Evolutionary conservation across 441 rosid species (phyloP).

Genomic region (Corymbia citriodora): DNA sequence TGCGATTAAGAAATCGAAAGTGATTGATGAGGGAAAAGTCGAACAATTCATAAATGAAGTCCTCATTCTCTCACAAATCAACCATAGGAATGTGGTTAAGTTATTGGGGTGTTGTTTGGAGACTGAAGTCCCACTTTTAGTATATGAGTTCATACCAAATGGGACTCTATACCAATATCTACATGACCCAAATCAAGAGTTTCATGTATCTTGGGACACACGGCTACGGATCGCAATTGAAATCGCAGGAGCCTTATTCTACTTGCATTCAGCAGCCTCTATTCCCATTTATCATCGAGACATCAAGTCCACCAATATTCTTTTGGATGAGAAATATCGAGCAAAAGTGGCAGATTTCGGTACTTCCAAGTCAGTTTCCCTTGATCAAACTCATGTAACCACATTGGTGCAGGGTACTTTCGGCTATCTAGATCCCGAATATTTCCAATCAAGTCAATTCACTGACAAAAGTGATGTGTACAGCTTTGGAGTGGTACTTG

Average conservation of each 20-base stretch:
- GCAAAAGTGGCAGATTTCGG: neutral
- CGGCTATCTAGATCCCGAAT: neutral
- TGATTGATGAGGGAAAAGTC: too few relatives aligned
- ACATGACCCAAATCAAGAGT: neutral
- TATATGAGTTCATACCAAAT: neutral
- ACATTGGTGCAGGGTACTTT: neutral
- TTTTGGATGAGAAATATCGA: neutral
- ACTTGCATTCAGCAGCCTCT: neutral
- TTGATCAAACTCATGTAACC: neutral
- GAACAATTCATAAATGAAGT: too few relatives aligned
- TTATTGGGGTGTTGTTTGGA: too few relatives aligned
- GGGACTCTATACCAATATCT: neutral
- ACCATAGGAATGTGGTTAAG: too few relatives aligned
- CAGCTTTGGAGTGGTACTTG: neutral
- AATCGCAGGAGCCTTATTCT: neutral
- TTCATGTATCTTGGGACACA: fast-evolving
- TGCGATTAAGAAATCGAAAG: too few relatives aligned
- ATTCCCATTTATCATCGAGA: neutral
- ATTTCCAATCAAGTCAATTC: neutral
- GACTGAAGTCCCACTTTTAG: neutral
- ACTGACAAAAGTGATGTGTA: neutral
- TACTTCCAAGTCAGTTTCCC: neutral
- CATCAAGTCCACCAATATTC: neutral
- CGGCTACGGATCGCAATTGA: fast-evolving
- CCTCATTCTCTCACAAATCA: too few relatives aligned